A percentile compares a stretch with the other conserved stretches of the same genome.
These are phyloP conservation scores for Cicer yamashitae DNA, from an alignment of 306 rosid genomes.

Conservation along the genomic window DNA sequence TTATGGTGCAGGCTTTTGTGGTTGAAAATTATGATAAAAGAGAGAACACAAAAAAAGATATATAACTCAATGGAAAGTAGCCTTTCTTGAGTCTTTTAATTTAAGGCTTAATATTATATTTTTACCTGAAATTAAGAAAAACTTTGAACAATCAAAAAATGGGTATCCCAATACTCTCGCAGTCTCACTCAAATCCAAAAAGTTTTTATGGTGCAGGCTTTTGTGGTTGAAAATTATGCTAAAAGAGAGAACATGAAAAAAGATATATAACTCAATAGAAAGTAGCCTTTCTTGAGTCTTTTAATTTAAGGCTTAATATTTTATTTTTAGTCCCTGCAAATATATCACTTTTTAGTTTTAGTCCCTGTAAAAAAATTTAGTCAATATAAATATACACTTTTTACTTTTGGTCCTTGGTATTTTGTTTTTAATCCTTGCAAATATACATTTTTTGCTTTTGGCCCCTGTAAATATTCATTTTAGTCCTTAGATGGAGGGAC, in stretches of 20 bases:
- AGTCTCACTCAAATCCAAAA: slow-evolving; percentile 6
- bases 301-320: background rate
- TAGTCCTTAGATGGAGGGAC: too few species aligned
- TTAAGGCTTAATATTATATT: background rate
- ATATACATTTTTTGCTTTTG: too few species aligned
- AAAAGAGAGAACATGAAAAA: background rate
- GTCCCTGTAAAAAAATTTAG: too few species aligned
- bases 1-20: background rate
- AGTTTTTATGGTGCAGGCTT: background rate
- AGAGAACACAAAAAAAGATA: background rate
- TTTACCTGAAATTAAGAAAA: background rate
- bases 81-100: background rate
- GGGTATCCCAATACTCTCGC: background rate
- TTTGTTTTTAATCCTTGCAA: too few species aligned
- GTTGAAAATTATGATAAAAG: slow-evolving; percentile 10
- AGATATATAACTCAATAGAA: background rate
- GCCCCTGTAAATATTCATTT: too few species aligned
- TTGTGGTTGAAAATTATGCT: slow-evolving; percentile 7
- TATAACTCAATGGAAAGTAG: slow-evolving; percentile 7
- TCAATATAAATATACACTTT: too few species aligned
- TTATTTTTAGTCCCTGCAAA: background rate
- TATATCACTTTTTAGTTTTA: too few species aligned
- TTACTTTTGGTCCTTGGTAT: too few species aligned
- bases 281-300: slow-evolving; percentile 15
- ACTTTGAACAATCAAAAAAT: background rate